Evolutionary conservation across 2,329 filamentous ascomycete species (phyloP), one percentile per base, ranked within the genome.

Genomic region (Pseudogymnoascus sp.): DNA sequence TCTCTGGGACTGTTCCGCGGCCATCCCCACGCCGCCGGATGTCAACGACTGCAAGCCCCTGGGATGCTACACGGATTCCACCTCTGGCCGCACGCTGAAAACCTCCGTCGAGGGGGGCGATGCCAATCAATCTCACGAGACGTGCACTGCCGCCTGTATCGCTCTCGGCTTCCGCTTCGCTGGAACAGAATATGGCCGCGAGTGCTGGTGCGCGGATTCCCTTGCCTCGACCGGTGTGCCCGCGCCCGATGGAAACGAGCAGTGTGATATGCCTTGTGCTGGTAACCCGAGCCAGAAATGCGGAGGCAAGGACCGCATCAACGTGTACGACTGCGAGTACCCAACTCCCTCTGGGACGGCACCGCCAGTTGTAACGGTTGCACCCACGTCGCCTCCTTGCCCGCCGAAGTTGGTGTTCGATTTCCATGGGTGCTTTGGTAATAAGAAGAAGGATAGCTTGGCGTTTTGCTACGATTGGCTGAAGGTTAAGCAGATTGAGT

Each of bases 181-280:
- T 11, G 59, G 59, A 3, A 60, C 31, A 10, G 59, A 60, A 17
- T 60, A 60, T 9, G 37, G 59, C 13, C 7, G 6, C 1, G 59
- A 60, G 59, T 60, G 59, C 7, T 60, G 33, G 33, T 60, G 59
- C n/a, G 59, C 33, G 2, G 37, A 38, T 26, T 56, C 46, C 7
- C 35, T 66, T 38, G 19, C 44, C 15, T 62, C 44, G 17, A 62
- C 62, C 13, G 64, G 64, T 29, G 42, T 37, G 13, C 64, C 64
- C n/a, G 65, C 65, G 13, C 62, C 64, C 4, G 64, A 66, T 59
- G 65, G 65, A 56, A 56, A 56, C n/a, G 46, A 56, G n/a, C 46
- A 56, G 17, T 67, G 65, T 33, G 59, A 66, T 31, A 67, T 67
- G 64, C 26, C 56, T 6, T 67, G 64, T 40, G 17, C n/a, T 33